Evolutionary conservation across 1,284 basidiomycete species (phyloP).

Genomic region (Singerocomus inundabilis): DNA sequence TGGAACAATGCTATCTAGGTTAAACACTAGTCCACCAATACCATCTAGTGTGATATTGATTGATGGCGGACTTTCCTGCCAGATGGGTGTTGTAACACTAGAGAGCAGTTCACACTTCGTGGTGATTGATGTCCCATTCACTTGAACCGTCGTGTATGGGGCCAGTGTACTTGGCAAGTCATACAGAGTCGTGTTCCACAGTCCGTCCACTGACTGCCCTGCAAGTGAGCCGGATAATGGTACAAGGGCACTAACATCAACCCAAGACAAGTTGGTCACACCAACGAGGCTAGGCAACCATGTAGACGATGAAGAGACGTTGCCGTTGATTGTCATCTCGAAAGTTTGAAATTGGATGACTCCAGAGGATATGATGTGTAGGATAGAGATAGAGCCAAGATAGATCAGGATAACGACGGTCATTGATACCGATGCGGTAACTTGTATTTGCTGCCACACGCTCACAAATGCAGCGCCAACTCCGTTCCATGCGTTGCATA

Average conservation of each 20-base stretch:
- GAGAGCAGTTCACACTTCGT: conserved; percentile 13
- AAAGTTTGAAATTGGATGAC: conserved; percentile 22
- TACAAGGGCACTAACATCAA: not conserved
- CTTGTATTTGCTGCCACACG: conserved; percentile 20
- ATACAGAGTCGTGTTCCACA: conserved; percentile 13
- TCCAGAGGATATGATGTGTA: conserved; percentile 24
- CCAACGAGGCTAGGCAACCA: conserved; percentile 8
- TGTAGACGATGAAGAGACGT: conserved; percentile 2
- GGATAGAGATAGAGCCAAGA: conserved; percentile 7
- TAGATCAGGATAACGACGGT: conserved; percentile 7
- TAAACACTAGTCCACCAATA: too few species aligned
- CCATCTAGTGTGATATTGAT: not conserved
- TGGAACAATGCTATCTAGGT: too few species aligned
- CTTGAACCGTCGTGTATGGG: conserved; percentile 3
- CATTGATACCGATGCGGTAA: not conserved
- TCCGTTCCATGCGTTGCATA: conserved; percentile 19
- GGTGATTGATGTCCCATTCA: conserved; percentile 12
- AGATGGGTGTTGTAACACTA: not conserved
- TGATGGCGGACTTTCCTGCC: not conserved
- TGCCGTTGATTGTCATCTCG: not conserved
- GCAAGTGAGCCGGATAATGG: conserved; percentile 1
- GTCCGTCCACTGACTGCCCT: conserved; percentile 11
- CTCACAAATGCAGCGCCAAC: conserved; percentile 13
- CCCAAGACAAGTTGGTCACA: conserved; percentile 7
- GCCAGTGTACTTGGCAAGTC: conserved; percentile 5